phyloP scores from a whole-genome alignment of 2,329 filamentous ascomycete genomes.

The Tolypocladium album region DNA sequence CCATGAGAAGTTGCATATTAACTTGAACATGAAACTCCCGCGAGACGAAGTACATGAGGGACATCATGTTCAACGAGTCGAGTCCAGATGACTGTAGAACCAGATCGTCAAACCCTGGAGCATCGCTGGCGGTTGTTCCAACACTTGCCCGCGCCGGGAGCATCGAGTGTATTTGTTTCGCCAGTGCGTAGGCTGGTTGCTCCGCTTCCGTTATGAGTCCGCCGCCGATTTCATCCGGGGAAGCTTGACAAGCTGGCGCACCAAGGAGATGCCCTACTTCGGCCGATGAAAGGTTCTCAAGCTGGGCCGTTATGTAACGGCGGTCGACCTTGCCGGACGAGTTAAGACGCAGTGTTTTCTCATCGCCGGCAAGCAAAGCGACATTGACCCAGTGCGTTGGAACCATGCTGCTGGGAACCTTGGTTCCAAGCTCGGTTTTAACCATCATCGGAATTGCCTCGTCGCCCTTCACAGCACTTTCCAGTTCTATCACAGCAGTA shows the following conservation, averaged over 20 bases:
- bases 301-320: neutral
- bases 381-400: neutral
- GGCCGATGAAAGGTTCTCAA: neutral
- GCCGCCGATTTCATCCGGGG: neutral
- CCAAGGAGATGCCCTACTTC: neutral
- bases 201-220: neutral
- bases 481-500: neutral
- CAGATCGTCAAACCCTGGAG: neutral
- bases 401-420: constrained; percentile 1
- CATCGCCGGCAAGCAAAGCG: neutral
- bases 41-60: constrained; percentile 2
- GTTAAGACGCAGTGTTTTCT: neutral
- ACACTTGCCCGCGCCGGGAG: neutral
- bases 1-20: constrained; percentile 1
- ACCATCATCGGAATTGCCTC: neutral
- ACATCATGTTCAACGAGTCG: constrained; percentile 4
- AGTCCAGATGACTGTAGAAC: neutral
- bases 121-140: neutral
- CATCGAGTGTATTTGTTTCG: neutral
- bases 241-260: neutral
- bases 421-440: neutral
- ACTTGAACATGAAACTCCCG: constrained; percentile 1
- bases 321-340: constrained; percentile 1
- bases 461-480: neutral
- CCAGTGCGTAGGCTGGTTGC: constrained; percentile 3